Evolutionary conservation across 106 monocot genomes (phyloP).

Genomic region (Dendrobium huoshanense): DNA sequence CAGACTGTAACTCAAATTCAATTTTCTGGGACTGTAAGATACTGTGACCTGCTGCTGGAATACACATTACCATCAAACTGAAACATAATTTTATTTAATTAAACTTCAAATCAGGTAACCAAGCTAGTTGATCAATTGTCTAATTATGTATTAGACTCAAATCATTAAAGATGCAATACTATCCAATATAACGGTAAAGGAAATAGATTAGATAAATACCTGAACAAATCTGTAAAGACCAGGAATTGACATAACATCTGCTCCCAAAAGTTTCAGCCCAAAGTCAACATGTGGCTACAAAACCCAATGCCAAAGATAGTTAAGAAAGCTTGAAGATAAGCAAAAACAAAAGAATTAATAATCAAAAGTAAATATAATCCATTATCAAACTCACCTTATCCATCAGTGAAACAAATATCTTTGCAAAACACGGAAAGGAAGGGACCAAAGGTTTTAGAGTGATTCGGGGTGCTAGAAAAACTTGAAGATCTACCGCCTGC

Average conservation of each 20-base stretch:
- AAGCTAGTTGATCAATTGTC: not conserved
- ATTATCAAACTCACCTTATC: constrained; percentile 46
- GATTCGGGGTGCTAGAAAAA: constrained; percentile 71
- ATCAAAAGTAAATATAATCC: not conserved
- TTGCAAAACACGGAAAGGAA: constrained; percentile 84
- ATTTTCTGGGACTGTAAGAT: not conserved
- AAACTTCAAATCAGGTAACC: not conserved
- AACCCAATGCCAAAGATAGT: not conserved
- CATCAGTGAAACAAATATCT: constrained; percentile 76
- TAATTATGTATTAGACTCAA: not conserved
- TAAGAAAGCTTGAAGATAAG: not conserved
- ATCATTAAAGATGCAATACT: not conserved
- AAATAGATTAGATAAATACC: constrained; percentile 21
- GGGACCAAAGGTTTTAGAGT: constrained; percentile 88
- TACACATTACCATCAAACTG: not conserved
- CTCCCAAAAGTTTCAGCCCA: constrained; percentile 76
- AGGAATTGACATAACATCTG: constrained; percentile 87
- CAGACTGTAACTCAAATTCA: not conserved
- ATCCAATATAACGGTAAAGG: not conserved
- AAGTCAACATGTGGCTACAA: constrained; percentile 89
- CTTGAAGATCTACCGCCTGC: constrained; percentile 82
- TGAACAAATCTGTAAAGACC: constrained; percentile 67
- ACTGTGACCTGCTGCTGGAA: not conserved
- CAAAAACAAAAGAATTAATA: not conserved
- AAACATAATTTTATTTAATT: not conserved